These are phyloP conservation scores for Starmera stellimalicola DNA, from an alignment of 1,139 yeast genomes.

Conservation along the genomic window DNA sequence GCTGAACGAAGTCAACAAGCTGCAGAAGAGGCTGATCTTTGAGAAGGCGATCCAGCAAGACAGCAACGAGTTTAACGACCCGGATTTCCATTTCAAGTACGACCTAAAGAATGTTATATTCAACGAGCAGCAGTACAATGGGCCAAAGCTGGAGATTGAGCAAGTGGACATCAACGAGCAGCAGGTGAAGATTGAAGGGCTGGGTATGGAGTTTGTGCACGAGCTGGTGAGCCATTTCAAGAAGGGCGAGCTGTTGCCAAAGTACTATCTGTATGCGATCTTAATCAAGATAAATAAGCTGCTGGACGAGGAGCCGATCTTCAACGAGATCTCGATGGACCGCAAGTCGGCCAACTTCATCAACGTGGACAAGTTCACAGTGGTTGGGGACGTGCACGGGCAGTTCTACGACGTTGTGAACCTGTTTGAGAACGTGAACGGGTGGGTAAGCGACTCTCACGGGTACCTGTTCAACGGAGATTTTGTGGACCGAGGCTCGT, in stretches of 20 bases:
- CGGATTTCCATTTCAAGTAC: conserved; percentile 25
- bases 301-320: conserved; percentile 56
- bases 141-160: conserved; percentile 45
- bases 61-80: conserved; percentile 31
- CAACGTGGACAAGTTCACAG: conserved; percentile 42
- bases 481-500: conserved; percentile 95
- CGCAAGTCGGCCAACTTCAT: conserved; percentile 24
- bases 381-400: conserved; percentile 98
- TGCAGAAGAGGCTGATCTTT: conserved; percentile 69
- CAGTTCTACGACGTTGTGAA: conserved; percentile 86
- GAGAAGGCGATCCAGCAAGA: conserved; percentile 81
- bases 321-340: conserved; percentile 60
- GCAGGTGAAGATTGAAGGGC: conserved; percentile 17
- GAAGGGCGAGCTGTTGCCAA: conserved; percentile 65
- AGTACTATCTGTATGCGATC: conserved; percentile 77
- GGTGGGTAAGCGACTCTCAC: conserved; percentile 59
- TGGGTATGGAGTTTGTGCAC: conserved; percentile 46
- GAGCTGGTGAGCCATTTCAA: conserved; percentile 63
- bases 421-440: conserved; percentile 57
- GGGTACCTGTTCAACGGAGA: conserved; percentile 90
- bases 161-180: conserved; percentile 23
- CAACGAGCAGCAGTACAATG: conserved; percentile 50
- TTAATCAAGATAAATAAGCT: conserved; percentile 62
- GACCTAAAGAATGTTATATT: conserved; percentile 38
- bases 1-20: conserved; percentile 52